Evolutionary conservation across 371 early-diverging fungal genomes (phyloP).

Genomic region (Mucor circinelloides): DNA sequence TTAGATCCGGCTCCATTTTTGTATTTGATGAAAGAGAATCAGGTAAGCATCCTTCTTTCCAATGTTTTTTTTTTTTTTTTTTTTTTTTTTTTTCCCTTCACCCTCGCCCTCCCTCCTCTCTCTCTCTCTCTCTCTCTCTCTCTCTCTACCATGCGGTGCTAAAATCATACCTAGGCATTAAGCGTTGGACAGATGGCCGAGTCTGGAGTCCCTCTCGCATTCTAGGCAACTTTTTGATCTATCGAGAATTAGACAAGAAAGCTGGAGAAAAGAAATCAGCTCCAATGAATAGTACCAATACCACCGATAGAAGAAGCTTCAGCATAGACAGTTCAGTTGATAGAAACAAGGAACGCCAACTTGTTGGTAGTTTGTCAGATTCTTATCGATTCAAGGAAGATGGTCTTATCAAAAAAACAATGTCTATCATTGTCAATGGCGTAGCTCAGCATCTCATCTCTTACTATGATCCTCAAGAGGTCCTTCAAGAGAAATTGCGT

Average conservation of each 20-base stretch:
- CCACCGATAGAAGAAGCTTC: constrained; percentile 18
- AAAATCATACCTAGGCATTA: constrained; percentile 51
- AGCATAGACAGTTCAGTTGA: constrained; percentile 30
- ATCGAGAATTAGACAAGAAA: constrained; percentile 61
- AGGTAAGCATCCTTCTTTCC: constrained; percentile 21
- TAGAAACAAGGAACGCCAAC: constrained; percentile 56
- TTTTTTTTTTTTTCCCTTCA: too few species aligned
- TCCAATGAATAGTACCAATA: constrained; percentile 1
- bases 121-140: too few species aligned
- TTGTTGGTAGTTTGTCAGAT: constrained; percentile 65
- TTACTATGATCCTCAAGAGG: constrained; percentile 81
- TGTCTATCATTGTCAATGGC: constrained; percentile 79
- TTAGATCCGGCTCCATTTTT: constrained; percentile 68
- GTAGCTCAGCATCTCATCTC: constrained; percentile 82
- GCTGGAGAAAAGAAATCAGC: constrained; percentile 21
- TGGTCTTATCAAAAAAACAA: constrained; percentile 85
- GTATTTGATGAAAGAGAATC: constrained; percentile 75
- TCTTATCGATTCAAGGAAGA: constrained; percentile 73
- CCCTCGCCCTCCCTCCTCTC: too few species aligned
- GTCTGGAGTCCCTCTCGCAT: constrained; percentile 79
- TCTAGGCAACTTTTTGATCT: constrained; percentile 63
- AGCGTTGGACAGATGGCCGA: constrained; percentile 77
- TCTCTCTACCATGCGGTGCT: neutral
- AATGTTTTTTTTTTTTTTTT: too few species aligned
- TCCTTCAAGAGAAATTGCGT: constrained; percentile 57